Conservation (phyloP, 1,284 basidiomycete species). For the Naganishia sp. region DNA sequence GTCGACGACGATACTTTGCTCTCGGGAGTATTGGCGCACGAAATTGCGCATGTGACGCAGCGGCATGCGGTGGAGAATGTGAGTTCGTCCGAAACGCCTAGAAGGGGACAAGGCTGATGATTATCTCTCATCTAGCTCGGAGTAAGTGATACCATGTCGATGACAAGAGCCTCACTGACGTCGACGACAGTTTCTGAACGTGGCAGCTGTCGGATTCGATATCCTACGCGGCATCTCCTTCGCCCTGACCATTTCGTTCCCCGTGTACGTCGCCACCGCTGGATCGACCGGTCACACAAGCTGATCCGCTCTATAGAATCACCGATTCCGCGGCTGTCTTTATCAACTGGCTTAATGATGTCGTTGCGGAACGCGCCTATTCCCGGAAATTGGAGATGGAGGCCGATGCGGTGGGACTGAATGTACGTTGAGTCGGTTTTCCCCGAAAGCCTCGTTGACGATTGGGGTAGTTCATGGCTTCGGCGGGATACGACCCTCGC, state of each 20-base stretch:
- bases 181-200: slow-evolving; percentile 54
- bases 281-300: background rate
- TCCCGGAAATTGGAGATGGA: slow-evolving; percentile 59
- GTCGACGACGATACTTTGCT: slow-evolving; percentile 56
- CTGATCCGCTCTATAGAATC: slow-evolving; percentile 42
- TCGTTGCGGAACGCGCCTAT: slow-evolving; percentile 57
- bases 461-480: slow-evolving; percentile 51
- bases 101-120: background rate
- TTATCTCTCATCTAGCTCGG: slow-evolving; percentile 40
- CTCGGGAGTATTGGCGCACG: slow-evolving; percentile 57
- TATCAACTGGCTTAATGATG: slow-evolving; percentile 58
- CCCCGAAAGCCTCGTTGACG: background rate
- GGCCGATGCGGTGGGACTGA: slow-evolving; percentile 57
- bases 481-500: slow-evolving; percentile 58
- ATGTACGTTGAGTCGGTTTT: slow-evolving; percentile 42
- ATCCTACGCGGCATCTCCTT: slow-evolving; percentile 58
- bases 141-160: slow-evolving; percentile 39
- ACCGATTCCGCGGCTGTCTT: slow-evolving; percentile 56
- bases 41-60: slow-evolving; percentile 58
- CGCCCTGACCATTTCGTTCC: slow-evolving; percentile 58
- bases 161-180: background rate
- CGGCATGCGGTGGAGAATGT: slow-evolving; percentile 59
- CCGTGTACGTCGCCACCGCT: slow-evolving; percentile 45
- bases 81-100: slow-evolving; percentile 29
- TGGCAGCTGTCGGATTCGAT: slow-evolving; percentile 58